phyloP scores from a whole-genome alignment of 345 rosid genomes.

The Populus davidiana region DNA sequence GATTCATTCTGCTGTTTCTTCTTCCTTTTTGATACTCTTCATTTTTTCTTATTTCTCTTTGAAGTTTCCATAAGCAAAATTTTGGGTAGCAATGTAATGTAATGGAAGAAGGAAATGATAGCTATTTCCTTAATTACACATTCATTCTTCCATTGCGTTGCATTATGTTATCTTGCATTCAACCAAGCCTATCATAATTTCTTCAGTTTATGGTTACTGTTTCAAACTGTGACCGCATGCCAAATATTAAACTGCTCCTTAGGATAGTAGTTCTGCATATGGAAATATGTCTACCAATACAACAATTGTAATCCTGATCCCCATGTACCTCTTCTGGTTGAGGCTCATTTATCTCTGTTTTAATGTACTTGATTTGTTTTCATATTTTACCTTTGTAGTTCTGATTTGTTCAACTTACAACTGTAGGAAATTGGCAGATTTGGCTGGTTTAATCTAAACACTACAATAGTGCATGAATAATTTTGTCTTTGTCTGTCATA shows the following conservation, averaged over 20 bases:
- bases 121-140: background rate
- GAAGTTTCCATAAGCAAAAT: background rate
- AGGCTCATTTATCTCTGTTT: background rate
- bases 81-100: background rate
- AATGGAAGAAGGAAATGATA: background rate
- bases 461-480: background rate
- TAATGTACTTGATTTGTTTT: background rate
- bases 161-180: background rate
- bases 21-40: background rate
- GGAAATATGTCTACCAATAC: background rate
- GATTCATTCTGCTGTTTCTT: background rate
- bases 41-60: background rate
- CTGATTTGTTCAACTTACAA: background rate
- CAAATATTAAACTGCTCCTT: background rate
- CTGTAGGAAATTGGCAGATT: background rate
- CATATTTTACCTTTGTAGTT: background rate
- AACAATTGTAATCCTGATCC: background rate
- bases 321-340: background rate
- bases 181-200: background rate
- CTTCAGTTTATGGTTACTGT: background rate
- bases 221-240: background rate
- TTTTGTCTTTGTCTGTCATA: slow-evolving; percentile 3
- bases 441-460: slow-evolving; percentile 1
- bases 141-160: background rate
- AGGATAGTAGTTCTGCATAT: background rate